Conservation (phyloP, 2,329 filamentous ascomycete species). For the Diaporthe sp. region DNA sequence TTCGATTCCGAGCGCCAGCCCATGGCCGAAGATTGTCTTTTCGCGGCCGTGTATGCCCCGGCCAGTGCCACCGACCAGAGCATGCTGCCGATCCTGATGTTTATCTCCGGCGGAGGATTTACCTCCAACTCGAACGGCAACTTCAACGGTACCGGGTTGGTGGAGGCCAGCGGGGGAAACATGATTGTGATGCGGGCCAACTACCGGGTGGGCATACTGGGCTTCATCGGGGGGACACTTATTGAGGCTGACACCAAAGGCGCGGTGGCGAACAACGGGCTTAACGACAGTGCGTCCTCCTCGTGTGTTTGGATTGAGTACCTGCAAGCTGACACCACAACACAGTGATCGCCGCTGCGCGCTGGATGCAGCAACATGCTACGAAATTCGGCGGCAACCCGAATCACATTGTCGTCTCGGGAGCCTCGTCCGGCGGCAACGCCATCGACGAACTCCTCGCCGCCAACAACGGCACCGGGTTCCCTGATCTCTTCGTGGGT, state of each 20-base stretch:
- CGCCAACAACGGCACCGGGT: conserved; percentile 36
- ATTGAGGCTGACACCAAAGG: conserved; percentile 34
- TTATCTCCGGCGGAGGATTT: conserved; percentile 35
- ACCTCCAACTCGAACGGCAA: conserved; percentile 37
- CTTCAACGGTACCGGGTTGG: conserved; percentile 34
- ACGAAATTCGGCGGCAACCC: conserved; percentile 39
- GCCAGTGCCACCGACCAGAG: conserved; percentile 33
- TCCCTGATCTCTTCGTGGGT: conserved; percentile 32
- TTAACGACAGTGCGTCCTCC: conserved; percentile 24
- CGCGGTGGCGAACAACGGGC: conserved; percentile 29
- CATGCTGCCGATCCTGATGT: conserved; percentile 36
- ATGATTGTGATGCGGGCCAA: conserved; percentile 36
- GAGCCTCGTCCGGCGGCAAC: conserved; percentile 29
- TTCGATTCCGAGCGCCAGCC: conserved; percentile 36
- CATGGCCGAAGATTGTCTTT: conserved; percentile 39
- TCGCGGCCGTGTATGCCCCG: conserved; percentile 35
- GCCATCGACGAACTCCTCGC: conserved; percentile 37
- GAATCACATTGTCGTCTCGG: conserved; percentile 36
- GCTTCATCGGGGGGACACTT: conserved; percentile 35
- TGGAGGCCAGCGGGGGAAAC: conserved; percentile 34
- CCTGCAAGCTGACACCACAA: not conserved
- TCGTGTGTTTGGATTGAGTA: not conserved
- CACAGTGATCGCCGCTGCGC: conserved; percentile 32
- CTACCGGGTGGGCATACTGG: conserved; percentile 37
- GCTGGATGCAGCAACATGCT: conserved; percentile 36